Evolutionary conservation across 2,329 filamentous ascomycete genomes (phyloP).

Genomic region (Colletotrichum filicis): DNA sequence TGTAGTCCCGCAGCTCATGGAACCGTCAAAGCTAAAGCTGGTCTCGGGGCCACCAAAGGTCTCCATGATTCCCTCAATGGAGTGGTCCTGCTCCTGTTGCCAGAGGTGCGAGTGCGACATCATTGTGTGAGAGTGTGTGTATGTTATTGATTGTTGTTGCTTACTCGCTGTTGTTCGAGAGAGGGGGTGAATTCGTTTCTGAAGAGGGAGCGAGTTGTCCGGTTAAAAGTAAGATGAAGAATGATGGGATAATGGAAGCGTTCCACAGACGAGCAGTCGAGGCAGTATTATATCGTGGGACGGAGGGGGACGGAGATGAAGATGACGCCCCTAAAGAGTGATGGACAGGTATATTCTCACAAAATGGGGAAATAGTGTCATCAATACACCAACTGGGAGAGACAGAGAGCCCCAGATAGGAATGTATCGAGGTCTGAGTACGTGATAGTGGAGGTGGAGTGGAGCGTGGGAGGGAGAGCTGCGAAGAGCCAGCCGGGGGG

Average conservation of each 20-base stretch:
- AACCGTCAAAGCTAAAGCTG: slow-evolving; percentile 34
- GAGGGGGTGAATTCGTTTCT: slow-evolving; percentile 31
- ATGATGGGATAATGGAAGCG: slow-evolving; percentile 37
- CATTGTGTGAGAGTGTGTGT: slow-evolving; percentile 15
- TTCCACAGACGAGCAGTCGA: slow-evolving; percentile 46
- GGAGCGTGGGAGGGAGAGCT: slow-evolving; percentile 23
- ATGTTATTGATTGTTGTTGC: slow-evolving; percentile 30
- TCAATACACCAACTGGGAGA: slow-evolving; percentile 42
- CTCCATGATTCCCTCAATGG: slow-evolving; percentile 35
- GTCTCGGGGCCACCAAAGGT: slow-evolving; percentile 30
- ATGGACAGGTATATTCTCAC: slow-evolving; percentile 31
- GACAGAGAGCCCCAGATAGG: slow-evolving; percentile 48
- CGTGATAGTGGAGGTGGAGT: slow-evolving; percentile 31
- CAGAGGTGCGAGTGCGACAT: slow-evolving; percentile 33
- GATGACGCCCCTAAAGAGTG: slow-evolving; percentile 39
- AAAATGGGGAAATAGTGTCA: slow-evolving; percentile 35
- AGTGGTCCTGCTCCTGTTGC: slow-evolving; percentile 31
- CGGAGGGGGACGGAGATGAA: slow-evolving; percentile 46
- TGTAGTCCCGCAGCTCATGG: slow-evolving; percentile 32
- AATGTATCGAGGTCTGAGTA: slow-evolving; percentile 42
- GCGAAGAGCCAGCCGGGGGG: slow-evolving; percentile 19
- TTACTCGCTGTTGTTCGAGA: slow-evolving; percentile 16
- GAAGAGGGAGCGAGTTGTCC: slow-evolving; percentile 34
- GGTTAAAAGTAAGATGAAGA: slow-evolving; percentile 34
- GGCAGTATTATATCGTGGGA: slow-evolving; percentile 55